A percentile compares a stretch with the other conserved stretches of the same genome.
These are phyloP conservation scores for Hypoxylon sp. DNA, from an alignment of 2,329 filamentous ascomycete species.

Conservation along the genomic window DNA sequence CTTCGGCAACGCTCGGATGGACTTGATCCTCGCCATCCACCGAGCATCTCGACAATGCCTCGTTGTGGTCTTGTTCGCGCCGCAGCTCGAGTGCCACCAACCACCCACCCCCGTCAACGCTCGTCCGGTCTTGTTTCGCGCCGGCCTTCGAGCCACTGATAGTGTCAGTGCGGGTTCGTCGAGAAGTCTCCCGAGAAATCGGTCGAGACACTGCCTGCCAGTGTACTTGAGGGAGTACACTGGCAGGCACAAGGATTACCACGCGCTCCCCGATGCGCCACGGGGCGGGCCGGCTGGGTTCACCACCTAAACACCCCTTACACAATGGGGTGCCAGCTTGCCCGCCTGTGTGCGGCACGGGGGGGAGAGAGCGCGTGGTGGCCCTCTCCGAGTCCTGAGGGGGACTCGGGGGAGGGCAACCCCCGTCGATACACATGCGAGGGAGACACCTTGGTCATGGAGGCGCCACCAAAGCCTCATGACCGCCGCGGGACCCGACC, in stretches of 20 bases:
- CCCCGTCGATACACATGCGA: slow-evolving; percentile 3
- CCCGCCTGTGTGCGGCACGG: not conserved
- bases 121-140: slow-evolving; percentile 32
- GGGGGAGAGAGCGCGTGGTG: not conserved
- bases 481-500: not conserved
- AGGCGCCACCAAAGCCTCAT: slow-evolving; percentile 2
- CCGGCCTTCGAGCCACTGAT: slow-evolving; percentile 34
- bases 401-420: not conserved
- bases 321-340: not conserved
- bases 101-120: slow-evolving; percentile 17
- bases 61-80: slow-evolving; percentile 29
- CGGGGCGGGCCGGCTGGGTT: not conserved
- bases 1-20: slow-evolving; percentile 8
- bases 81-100: slow-evolving; percentile 24
- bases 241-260: not conserved
- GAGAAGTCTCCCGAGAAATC: slow-evolving; percentile 10
- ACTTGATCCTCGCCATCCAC: slow-evolving; percentile 21
- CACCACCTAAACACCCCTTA: not conserved
- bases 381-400: slow-evolving; percentile 3
- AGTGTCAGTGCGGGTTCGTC: slow-evolving; percentile 16
- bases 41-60: slow-evolving; percentile 34
- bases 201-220: not conserved
- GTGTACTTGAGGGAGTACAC: slow-evolving; percentile 15
- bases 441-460: not conserved
- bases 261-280: not conserved